Conservation (phyloP, 495 filamentous ascomycete species). For the Podospora fimiseda region DNA sequence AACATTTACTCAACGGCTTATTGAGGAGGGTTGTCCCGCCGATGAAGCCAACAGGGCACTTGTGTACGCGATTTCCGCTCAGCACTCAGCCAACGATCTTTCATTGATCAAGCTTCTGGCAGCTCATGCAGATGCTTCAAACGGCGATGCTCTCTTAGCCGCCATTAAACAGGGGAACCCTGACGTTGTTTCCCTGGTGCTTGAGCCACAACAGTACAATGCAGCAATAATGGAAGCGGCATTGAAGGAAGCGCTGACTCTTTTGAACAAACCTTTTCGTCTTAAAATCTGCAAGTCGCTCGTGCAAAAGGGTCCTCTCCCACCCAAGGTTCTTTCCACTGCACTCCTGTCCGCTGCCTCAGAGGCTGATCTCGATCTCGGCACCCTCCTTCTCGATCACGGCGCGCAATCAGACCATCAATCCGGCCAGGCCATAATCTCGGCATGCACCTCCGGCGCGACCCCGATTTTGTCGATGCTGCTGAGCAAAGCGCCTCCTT, state of each 20-base stretch:
- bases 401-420: slow-evolving; percentile 39
- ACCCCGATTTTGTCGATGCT: slow-evolving; percentile 36
- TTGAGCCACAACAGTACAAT: slow-evolving; percentile 23
- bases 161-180: slow-evolving; percentile 31
- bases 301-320: slow-evolving; percentile 31
- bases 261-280: slow-evolving; percentile 24
- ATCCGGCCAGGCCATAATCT: slow-evolving; percentile 41
- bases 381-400: slow-evolving; percentile 32
- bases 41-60: slow-evolving; percentile 38
- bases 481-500: slow-evolving; percentile 13
- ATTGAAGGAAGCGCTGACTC: slow-evolving; percentile 29
- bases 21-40: slow-evolving; percentile 34
- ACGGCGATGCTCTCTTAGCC: slow-evolving; percentile 34
- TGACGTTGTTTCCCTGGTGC: slow-evolving; percentile 32
- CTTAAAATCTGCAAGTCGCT: slow-evolving; percentile 30
- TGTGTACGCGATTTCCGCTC: slow-evolving; percentile 33
- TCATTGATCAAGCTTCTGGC: slow-evolving; percentile 34
- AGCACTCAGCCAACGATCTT: slow-evolving; percentile 27
- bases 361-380: slow-evolving; percentile 40
- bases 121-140: slow-evolving; percentile 32
- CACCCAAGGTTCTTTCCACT: slow-evolving; percentile 28
- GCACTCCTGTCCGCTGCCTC: slow-evolving; percentile 36
- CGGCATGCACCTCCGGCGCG: slow-evolving; percentile 36
- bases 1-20: slow-evolving; percentile 34
- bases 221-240: slow-evolving; percentile 22